Conservation (phyloP, 495 filamentous ascomycete species). For the Hypoxylon trugodes region DNA sequence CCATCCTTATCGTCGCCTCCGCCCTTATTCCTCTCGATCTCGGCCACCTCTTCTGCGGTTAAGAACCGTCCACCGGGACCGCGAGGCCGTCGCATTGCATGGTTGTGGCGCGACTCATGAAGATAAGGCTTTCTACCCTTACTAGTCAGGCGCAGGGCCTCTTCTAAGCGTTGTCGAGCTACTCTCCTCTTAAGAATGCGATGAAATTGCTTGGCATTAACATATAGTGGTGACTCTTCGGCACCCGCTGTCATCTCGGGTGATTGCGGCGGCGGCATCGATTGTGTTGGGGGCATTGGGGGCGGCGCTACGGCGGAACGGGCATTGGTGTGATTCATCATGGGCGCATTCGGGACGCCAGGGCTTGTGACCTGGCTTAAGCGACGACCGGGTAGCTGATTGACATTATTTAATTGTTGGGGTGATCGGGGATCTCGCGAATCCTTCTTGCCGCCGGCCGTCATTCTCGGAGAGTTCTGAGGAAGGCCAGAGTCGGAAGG, state of each 20-base stretch:
- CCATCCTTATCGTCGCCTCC: slow-evolving; percentile 49
- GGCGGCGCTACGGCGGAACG: slow-evolving; percentile 55
- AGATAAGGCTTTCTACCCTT: slow-evolving; percentile 98
- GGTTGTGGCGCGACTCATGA: slow-evolving; percentile 98
- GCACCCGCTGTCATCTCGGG: slow-evolving; percentile 82
- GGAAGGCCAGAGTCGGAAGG: slow-evolving; percentile 62
- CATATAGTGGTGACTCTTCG: slow-evolving; percentile 95
- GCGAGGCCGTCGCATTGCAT: slow-evolving; percentile 95
- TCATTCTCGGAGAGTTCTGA: slow-evolving; percentile 68
- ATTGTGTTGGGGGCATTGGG: slow-evolving; percentile 55
- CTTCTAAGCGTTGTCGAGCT: slow-evolving; percentile 91
- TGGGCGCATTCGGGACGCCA: slow-evolving; percentile 63
- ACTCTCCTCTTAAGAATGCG: slow-evolving; percentile 93
- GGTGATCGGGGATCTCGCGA: slow-evolving; percentile 67
- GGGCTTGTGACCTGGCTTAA: slow-evolving; percentile 74
- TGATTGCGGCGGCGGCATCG: slow-evolving; percentile 73
- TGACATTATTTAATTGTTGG: slow-evolving; percentile 64
- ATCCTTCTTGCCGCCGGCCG: slow-evolving; percentile 63
- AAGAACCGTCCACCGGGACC: slow-evolving; percentile 97
- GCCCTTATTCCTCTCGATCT: slow-evolving; percentile 75
- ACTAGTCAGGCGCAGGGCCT: slow-evolving; percentile 86
- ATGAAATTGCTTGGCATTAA: slow-evolving; percentile 99
- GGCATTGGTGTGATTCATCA: slow-evolving; percentile 61
- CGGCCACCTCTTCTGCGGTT: slow-evolving; percentile 96
- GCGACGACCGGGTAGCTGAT: slow-evolving; percentile 56